These are phyloP conservation scores for Fraxinus albicans DNA, from an alignment of 305 asterid genomes.

Conservation along the genomic window DNA sequence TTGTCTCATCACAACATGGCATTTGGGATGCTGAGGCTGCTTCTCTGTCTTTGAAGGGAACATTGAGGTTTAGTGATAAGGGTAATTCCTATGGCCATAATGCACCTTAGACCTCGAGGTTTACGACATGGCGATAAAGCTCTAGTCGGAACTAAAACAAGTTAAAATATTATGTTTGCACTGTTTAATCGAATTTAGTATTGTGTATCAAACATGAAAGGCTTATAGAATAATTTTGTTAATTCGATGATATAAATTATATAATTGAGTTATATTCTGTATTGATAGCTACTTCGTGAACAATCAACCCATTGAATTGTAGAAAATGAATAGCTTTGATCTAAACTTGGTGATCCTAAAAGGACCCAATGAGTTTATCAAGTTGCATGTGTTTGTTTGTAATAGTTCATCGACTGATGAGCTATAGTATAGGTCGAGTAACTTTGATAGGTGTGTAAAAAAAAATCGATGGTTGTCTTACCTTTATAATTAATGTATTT, in stretches of 20 bases:
- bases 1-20: constrained; percentile 3
- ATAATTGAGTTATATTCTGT: neutral
- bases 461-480: neutral
- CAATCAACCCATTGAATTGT: neutral
- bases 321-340: neutral
- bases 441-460: neutral
- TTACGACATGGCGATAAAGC: neutral
- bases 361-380: neutral
- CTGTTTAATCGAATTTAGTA: neutral
- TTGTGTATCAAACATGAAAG: neutral
- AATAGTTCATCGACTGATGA: neutral
- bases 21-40: neutral
- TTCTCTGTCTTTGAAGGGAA: neutral
- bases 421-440: neutral
- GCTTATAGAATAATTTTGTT: neutral
- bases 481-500: neutral
- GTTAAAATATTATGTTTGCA: neutral
- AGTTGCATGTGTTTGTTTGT: neutral
- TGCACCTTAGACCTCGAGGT: neutral
- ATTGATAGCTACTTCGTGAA: neutral
- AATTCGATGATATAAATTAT: neutral
- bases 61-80: neutral
- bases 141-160: neutral
- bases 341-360: neutral
- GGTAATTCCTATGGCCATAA: neutral